Percentiles rank a stretch among this genome's conserved stretches.
Conservation (phyloP, 2,329 filamentous ascomycete genomes). For the Aspergillus uvarum region DNA sequence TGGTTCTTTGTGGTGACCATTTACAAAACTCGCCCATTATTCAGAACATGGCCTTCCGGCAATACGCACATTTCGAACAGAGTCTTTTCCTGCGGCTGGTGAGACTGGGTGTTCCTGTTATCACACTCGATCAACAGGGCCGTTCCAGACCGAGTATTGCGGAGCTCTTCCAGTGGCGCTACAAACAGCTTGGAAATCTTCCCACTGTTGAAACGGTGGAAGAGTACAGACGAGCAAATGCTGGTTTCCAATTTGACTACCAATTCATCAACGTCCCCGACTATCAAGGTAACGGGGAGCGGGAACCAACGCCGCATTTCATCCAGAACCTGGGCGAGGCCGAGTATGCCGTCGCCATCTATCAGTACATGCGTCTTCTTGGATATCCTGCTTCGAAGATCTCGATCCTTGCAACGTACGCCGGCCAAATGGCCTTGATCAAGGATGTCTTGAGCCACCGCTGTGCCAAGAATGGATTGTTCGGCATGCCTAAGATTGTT, state of each 20-base stretch:
- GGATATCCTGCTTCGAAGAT: conserved; percentile 85
- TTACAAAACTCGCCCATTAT: conserved; percentile 95
- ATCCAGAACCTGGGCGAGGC: conserved; percentile 96
- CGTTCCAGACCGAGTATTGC: conserved; percentile 85
- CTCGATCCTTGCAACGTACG: conserved; percentile 88
- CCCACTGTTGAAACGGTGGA: conserved; percentile 66
- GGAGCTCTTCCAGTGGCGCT: conserved; percentile 90
- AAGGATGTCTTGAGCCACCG: conserved; percentile 80
- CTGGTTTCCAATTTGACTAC: conserved; percentile 90
- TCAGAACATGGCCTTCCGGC: conserved; percentile 88
- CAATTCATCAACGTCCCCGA: conserved; percentile 95
- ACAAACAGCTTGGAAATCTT: conserved; percentile 75
- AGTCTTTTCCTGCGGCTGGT: conserved; percentile 90
- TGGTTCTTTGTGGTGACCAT: conserved; percentile 93
- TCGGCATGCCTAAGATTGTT: conserved; percentile 84
- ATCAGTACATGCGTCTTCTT: conserved; percentile 94
- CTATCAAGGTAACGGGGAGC: conserved; percentile 87
- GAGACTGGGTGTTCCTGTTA: conserved; percentile 85
- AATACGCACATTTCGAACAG: conserved; percentile 95
- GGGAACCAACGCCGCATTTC: conserved; percentile 88
- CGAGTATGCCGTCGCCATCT: conserved; percentile 93
- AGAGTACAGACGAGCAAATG: conserved; percentile 80
- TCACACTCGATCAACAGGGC: conserved; percentile 89
- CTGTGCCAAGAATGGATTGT: conserved; percentile 78
- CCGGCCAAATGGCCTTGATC: conserved; percentile 85